Evolutionary conservation across 2,329 filamentous ascomycete genomes (phyloP), one percentile per base, ranked within the genome.

Genomic region (Hymenoscyphus fructigenus): DNA sequence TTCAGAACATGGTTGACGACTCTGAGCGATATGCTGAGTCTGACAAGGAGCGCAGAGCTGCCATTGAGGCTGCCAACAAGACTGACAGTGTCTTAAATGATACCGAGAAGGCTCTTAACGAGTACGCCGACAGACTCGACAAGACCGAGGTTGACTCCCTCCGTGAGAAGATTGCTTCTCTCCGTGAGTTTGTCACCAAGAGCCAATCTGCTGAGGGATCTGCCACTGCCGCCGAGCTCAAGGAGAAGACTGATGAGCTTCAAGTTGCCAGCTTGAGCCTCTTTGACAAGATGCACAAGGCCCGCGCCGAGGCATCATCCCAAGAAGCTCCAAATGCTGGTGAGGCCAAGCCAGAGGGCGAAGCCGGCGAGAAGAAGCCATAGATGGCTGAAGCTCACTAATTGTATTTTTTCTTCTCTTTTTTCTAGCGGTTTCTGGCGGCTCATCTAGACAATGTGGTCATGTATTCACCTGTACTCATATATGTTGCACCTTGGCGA

Each of bases 271-370:
- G 91, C 81, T 85, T 99, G 82, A 96, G 91, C 83, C 89, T 98
- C 76, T 98, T 99, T 80, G 95, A 98, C 85, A 97, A 98, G 91
- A 97, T 99, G 92, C 94, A 99, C 91, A 96, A 96, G 86, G 92
- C 94, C 73, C 90, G 92, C 74, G 79, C 82, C 73, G 91, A 93
- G 83, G 20, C 47, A 20, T 84, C 83, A 73, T 79, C 83, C 76
- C n/a, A n/a, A n/a, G 80, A 86, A 77, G 74, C 72, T 79, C 75
- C 78, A 81, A 74, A 79, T 83, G 77, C 70, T 62, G 67, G 76
- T 81, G 80, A 79, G 67, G 71, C 69, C 12, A 71, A 68, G 58
- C 58, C 73, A 61, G 88, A 93, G 83, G 91, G 91, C 85, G 93
- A 93, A 87, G 80, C 76, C 61, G 72, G 76, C 60, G 86, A 90